These are phyloP conservation scores for Microbotryum saponariae DNA, from an alignment of 1,284 basidiomycete genomes.

Conservation along the genomic window DNA sequence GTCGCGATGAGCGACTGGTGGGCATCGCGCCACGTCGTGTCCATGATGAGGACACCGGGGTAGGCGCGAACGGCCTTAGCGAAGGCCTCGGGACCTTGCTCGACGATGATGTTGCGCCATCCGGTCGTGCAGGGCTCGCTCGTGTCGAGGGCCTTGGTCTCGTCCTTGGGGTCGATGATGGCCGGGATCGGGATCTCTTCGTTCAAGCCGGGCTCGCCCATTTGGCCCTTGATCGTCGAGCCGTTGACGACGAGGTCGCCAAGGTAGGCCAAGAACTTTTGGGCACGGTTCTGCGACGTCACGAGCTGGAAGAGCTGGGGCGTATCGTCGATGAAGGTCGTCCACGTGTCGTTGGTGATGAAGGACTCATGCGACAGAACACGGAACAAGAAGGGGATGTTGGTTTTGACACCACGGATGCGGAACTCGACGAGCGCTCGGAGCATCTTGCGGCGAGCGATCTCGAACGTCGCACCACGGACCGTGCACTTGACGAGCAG, in stretches of 20 bases:
- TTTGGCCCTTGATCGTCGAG: slow-evolving; percentile 80
- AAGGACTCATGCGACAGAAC: slow-evolving; percentile 97
- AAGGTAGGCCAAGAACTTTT: slow-evolving; percentile 92
- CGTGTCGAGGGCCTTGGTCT: slow-evolving; percentile 66
- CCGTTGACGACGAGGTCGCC: slow-evolving; percentile 98
- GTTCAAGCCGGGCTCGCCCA: slow-evolving; percentile 88
- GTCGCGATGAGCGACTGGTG: slow-evolving; percentile 98
- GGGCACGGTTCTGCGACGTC: slow-evolving; percentile 94
- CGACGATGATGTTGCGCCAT: slow-evolving; percentile 98
- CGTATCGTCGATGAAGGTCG: slow-evolving; percentile 98
- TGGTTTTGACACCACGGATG: slow-evolving; percentile 82
- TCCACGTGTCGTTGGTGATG: slow-evolving; percentile 95
- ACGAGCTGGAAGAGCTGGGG: slow-evolving; percentile 98
- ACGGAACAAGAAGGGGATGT: slow-evolving; percentile 98
- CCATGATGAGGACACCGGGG: slow-evolving; percentile 67
- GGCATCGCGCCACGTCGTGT: slow-evolving; percentile 99
- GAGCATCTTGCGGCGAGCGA: slow-evolving; percentile 97
- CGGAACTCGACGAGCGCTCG: slow-evolving; percentile 98
- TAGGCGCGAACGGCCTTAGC: slow-evolving; percentile 96
- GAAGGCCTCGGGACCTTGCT: slow-evolving; percentile 95
- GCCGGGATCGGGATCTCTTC: slow-evolving; percentile 78
- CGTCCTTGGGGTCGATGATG: slow-evolving; percentile 69
- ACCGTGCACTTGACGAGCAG: slow-evolving; percentile 95
- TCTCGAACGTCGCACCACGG: slow-evolving; percentile 95
- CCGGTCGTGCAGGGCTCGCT: slow-evolving; percentile 75